Conservation (phyloP, 352 stramenopile species). For the Phytopythium aichiense region DNA sequence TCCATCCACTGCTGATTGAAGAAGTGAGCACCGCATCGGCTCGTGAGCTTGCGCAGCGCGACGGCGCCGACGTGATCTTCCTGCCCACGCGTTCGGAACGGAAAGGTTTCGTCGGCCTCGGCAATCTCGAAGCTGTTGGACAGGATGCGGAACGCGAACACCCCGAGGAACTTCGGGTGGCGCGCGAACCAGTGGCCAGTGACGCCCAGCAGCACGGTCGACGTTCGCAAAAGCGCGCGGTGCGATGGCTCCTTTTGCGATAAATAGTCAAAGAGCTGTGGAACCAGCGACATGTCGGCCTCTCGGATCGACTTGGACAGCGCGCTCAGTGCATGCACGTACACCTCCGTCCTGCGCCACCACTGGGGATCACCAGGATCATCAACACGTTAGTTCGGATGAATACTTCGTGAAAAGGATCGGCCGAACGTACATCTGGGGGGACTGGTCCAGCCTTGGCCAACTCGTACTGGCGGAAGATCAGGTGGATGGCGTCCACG, state of each 20-base stretch:
- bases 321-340: slow-evolving; percentile 75
- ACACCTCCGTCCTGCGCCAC: slow-evolving; percentile 78
- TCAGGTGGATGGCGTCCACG: slow-evolving; percentile 63
- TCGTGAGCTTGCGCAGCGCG: slow-evolving; percentile 62
- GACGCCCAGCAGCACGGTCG: slow-evolving; percentile 70
- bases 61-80: slow-evolving; percentile 74
- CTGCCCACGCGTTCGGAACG: slow-evolving; percentile 38
- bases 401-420: not conserved
- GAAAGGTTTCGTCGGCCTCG: slow-evolving; percentile 29
- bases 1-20: slow-evolving; percentile 73
- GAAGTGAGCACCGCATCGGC: slow-evolving; percentile 53
- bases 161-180: slow-evolving; percentile 49
- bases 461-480: slow-evolving; percentile 70
- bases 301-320: slow-evolving; percentile 79
- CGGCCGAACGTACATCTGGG: slow-evolving; percentile 22
- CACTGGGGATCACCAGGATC: slow-evolving; percentile 27
- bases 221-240: slow-evolving; percentile 48
- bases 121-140: slow-evolving; percentile 60
- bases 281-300: slow-evolving; percentile 70
- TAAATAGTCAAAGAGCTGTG: slow-evolving; percentile 69
- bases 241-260: slow-evolving; percentile 62
- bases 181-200: slow-evolving; percentile 70
- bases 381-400: not conserved
- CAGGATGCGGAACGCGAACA: slow-evolving; percentile 64
- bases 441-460: slow-evolving; percentile 37